Evolutionary conservation across 163 green algal species (phyloP).

Genomic region (Scenedesmus sp.): DNA sequence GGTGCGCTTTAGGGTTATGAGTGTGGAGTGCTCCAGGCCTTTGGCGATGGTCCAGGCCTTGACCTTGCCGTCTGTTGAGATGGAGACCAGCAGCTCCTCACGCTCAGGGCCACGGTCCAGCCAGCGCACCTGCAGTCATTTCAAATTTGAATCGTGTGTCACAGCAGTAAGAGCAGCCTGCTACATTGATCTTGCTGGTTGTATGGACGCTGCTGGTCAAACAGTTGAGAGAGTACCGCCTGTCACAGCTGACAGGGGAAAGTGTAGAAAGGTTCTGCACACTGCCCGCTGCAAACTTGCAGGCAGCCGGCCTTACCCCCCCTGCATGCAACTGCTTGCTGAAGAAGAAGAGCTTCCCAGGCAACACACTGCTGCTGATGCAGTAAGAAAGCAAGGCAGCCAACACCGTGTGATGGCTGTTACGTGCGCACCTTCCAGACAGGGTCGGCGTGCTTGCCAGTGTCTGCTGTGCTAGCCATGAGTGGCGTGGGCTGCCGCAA

Average conservation of each 20-base stretch:
- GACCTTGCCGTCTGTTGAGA: slow-evolving; percentile 88
- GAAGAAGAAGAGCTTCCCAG: background rate
- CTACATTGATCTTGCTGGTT: too few relatives aligned
- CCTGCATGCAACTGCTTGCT: background rate
- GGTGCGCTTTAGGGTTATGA: slow-evolving; percentile 89
- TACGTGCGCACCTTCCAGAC: slow-evolving; percentile 81
- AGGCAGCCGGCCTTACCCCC: too few relatives aligned
- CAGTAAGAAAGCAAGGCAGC: background rate
- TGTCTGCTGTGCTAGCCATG: slow-evolving; percentile 52
- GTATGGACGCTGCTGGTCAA: too few relatives aligned
- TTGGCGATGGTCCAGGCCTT: slow-evolving; percentile 89
- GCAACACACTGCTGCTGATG: background rate
- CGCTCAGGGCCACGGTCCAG: slow-evolving; percentile 80
- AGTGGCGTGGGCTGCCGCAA: slow-evolving; percentile 34
- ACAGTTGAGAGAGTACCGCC: too few relatives aligned
- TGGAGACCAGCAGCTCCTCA: slow-evolving; percentile 87
- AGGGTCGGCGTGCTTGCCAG: slow-evolving; percentile 85
- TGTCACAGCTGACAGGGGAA: too few relatives aligned
- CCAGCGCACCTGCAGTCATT: slow-evolving; percentile 73
- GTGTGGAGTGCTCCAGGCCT: slow-evolving; percentile 82
- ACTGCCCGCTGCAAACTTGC: too few relatives aligned
- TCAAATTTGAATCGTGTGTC: too few relatives aligned
- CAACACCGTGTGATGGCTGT: background rate
- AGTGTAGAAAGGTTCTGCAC: too few relatives aligned
- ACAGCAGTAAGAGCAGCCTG: too few relatives aligned